A percentile compares a stretch with the other conserved stretches of the same genome.
These are phyloP conservation scores for Xylariaceae sp. DNA, from an alignment of 2,329 filamentous ascomycete species.

Conservation along the genomic window DNA sequence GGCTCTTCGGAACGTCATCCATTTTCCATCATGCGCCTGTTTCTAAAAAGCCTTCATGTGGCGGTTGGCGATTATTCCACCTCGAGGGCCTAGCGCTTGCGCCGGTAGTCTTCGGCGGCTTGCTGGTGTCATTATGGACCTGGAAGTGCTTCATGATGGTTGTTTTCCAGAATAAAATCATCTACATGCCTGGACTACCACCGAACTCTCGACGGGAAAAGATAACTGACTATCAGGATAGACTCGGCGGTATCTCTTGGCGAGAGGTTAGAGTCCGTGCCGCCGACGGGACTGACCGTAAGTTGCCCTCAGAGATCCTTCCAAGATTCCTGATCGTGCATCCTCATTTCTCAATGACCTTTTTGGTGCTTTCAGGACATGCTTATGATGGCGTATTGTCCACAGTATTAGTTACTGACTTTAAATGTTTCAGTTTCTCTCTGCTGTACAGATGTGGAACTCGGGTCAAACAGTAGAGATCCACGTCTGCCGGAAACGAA, in stretches of 20 bases:
- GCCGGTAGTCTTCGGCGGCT: constrained; percentile 61
- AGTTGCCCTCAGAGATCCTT: background rate
- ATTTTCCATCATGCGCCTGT: constrained; percentile 20
- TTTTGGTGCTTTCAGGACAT: no score
- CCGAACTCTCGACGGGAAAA: constrained; percentile 65
- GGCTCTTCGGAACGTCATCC: constrained; percentile 15
- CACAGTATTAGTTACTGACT: background rate
- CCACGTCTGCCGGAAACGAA: constrained; percentile 26
- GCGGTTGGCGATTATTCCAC: constrained; percentile 32
- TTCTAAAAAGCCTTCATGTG: constrained; percentile 23
- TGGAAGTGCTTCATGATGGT: constrained; percentile 72
- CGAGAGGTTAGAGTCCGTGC: constrained; percentile 57
- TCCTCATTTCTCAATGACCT: constrained; percentile 24
- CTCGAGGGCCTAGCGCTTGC: constrained; percentile 51
- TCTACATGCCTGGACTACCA: constrained; percentile 74
- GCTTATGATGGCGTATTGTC: no score
- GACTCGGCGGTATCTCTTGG: constrained; percentile 63
- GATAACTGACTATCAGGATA: constrained; percentile 57
- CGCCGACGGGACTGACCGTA: constrained; percentile 57
- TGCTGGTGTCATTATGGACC: constrained; percentile 61
- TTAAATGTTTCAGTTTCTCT: constrained; percentile 36
- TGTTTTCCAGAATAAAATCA: constrained; percentile 74
- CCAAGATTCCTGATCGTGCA: no score
- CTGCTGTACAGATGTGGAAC: constrained; percentile 32
- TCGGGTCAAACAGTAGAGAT: constrained; percentile 20